phyloP scores from a whole-genome alignment of 2,329 filamentous ascomycete genomes.

The Bipolaris oryzae region DNA sequence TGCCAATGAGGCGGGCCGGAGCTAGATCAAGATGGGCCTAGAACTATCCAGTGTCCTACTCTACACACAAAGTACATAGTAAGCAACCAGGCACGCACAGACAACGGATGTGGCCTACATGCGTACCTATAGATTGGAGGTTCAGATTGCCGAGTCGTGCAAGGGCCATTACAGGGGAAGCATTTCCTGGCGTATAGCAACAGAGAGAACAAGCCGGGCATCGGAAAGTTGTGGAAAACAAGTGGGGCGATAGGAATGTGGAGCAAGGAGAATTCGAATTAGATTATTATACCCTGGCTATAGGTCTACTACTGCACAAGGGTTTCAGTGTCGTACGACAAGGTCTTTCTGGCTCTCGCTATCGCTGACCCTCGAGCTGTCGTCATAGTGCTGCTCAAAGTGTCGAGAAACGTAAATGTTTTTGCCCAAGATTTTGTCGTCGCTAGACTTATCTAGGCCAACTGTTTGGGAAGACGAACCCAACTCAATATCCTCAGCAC shows the following conservation, averaged over 20 bases:
- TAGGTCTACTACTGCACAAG: not conserved
- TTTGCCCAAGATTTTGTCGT: conserved; percentile 14
- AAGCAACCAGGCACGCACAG: not conserved
- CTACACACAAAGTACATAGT: not conserved
- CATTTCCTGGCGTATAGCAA: not conserved
- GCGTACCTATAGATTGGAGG: not conserved
- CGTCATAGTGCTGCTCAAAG: conserved; percentile 8
- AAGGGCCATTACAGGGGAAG: not conserved
- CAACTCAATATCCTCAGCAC: conserved; percentile 22
- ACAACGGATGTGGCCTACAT: not conserved
- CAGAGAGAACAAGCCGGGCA: not conserved
- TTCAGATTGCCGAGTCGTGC: not conserved
- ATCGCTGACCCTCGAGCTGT: conserved; percentile 3
- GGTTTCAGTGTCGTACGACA: not conserved
- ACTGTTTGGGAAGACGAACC: not conserved
- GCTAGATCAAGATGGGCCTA: not conserved
- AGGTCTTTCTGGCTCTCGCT: conserved; percentile 12
- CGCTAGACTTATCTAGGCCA: conserved; percentile 4
- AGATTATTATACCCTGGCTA: too few relatives aligned
- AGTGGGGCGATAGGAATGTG: not conserved
- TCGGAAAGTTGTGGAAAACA: not conserved
- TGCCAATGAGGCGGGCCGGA: not conserved
- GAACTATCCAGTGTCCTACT: not conserved
- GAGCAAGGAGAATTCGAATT: too few relatives aligned
- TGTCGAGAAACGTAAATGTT: conserved; percentile 9